Evolutionary conservation across 2,329 filamentous ascomycete genomes (phyloP).

Genomic region (Microcyclosporella mali): DNA sequence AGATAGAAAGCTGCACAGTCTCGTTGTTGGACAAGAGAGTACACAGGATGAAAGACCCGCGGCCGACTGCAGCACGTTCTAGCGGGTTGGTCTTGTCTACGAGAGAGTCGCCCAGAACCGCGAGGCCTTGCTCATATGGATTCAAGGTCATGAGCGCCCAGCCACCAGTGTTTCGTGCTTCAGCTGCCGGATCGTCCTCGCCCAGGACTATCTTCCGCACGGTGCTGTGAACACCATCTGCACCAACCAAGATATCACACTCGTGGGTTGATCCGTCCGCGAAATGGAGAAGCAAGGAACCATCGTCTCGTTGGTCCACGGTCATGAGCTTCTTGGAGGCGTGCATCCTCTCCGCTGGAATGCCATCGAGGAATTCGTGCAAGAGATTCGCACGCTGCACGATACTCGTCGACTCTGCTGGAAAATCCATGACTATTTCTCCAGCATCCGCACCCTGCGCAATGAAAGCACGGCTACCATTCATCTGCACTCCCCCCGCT

Average conservation of each 20-base stretch:
- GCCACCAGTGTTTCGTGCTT: constrained; percentile 6
- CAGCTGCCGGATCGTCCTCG: constrained; percentile 7
- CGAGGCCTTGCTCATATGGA: constrained; percentile 8
- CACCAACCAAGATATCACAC: constrained; percentile 10
- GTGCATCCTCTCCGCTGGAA: constrained; percentile 8
- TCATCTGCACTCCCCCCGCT: constrained; percentile 1
- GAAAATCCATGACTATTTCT: background rate
- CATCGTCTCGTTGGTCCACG: constrained; percentile 3
- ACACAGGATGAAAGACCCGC: background rate
- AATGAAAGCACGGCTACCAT: background rate
- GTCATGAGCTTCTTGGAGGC: constrained; percentile 11
- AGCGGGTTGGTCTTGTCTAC: background rate
- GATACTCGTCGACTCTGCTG: constrained; percentile 4
- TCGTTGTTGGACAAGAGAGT: background rate
- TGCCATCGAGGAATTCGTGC: constrained; percentile 8
- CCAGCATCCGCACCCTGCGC: background rate
- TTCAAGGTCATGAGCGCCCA: constrained; percentile 11
- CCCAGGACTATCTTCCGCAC: constrained; percentile 13
- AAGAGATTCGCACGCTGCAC: constrained; percentile 11
- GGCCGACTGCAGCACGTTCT: background rate
- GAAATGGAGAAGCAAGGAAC: constrained; percentile 5
- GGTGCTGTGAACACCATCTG: constrained; percentile 10
- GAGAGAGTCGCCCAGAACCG: background rate
- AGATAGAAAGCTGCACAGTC: constrained; percentile 1
- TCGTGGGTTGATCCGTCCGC: constrained; percentile 5